Conservation (phyloP, 176 grass and related monocot genomes). For the Oryza coarctata region DNA sequence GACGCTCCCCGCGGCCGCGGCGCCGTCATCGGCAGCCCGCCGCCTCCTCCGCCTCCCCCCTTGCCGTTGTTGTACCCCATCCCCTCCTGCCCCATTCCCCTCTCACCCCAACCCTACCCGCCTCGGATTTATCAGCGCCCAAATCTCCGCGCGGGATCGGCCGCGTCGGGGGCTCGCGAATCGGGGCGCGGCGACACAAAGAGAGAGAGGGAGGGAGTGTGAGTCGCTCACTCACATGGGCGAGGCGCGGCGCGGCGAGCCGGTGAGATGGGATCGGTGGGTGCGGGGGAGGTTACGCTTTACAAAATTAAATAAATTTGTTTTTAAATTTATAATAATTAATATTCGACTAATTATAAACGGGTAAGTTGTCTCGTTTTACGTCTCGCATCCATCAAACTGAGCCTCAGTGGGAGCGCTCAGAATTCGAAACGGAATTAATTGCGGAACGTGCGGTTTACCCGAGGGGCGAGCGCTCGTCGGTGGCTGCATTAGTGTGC, state of each 20-base stretch:
- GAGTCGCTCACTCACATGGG: constrained; percentile 21
- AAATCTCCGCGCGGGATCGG: neutral
- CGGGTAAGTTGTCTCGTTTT: no score
- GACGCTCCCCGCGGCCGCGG: constrained; percentile 45
- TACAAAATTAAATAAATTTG: no score
- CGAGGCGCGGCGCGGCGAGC: neutral
- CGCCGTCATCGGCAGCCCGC: constrained; percentile 51
- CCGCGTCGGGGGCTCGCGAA: neutral
- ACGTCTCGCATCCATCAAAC: no score
- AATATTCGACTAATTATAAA: no score
- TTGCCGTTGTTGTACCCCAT: constrained; percentile 45
- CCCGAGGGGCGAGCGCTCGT: neutral
- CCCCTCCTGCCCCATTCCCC: constrained; percentile 56
- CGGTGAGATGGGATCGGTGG: constrained; percentile 20
- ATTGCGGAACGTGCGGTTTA: neutral
- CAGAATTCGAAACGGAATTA: neutral
- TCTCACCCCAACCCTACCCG: neutral
- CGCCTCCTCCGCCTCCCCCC: constrained; percentile 18
- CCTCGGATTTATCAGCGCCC: constrained; percentile 17
- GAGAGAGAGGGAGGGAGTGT: neutral
- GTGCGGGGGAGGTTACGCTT: no score
- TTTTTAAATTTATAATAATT: no score
- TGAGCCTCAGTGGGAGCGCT: neutral
- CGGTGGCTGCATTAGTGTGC: no score
- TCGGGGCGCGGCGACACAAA: neutral